Percentiles rank a stretch among this genome's conserved stretches.
Evolutionary conservation across 345 rosid genomes (phyloP).

Genomic region (Stellera chamaejasme): DNA sequence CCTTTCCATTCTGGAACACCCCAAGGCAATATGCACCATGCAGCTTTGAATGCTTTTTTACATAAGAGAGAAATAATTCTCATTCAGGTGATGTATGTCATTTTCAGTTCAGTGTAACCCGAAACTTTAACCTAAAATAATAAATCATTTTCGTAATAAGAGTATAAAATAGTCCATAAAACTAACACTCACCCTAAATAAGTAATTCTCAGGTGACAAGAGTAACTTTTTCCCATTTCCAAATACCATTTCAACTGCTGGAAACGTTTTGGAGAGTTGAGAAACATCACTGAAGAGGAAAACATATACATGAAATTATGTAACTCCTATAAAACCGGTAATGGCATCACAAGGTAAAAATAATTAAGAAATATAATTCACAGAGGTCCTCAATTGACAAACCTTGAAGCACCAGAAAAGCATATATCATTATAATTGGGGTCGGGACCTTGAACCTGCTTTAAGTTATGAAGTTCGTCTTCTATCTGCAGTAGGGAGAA

Average conservation of each 20-base stretch:
- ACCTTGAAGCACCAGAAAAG: constrained; percentile 72
- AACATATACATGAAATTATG: constrained; percentile 17
- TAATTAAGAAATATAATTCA: neutral
- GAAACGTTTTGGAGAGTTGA: constrained; percentile 51
- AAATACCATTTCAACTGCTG: constrained; percentile 68
- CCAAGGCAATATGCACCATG: constrained; percentile 80
- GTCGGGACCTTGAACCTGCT: constrained; percentile 80
- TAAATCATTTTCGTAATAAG: no score
- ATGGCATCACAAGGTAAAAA: neutral
- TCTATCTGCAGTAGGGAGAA: constrained; percentile 35
- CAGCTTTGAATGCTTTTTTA: constrained; percentile 71
- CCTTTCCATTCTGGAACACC: constrained; percentile 79
- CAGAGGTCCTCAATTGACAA: constrained; percentile 1
- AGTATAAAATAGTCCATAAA: constrained; percentile 4
- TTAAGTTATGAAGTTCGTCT: constrained; percentile 49
- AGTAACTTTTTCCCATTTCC: constrained; percentile 56
- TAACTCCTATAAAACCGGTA: neutral
- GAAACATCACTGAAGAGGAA: constrained; percentile 38
- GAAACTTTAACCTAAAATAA: no score
- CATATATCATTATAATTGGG: constrained; percentile 85
- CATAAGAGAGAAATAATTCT: constrained; percentile 14
- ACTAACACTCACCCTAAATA: constrained; percentile 57
- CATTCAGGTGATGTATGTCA: constrained; percentile 12
- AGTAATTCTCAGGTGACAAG: constrained; percentile 86
- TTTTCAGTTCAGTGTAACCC: neutral